These are phyloP conservation scores for Cladosporium sp. DNA, from an alignment of 2,329 filamentous ascomycete species.

Conservation along the genomic window DNA sequence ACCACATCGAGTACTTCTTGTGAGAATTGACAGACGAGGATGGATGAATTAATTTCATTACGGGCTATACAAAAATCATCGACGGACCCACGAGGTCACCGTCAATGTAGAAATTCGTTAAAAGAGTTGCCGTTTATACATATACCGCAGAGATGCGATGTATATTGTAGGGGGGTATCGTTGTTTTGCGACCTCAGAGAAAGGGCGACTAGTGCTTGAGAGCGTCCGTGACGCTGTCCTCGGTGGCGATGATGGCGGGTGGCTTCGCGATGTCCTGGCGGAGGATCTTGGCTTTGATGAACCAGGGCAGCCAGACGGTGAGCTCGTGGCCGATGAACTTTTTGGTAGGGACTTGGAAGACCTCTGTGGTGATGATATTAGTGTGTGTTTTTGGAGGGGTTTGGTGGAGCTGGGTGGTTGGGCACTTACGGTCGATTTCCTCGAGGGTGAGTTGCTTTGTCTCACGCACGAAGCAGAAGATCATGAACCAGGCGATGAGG, in stretches of 20 bases:
- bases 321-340: slow-evolving; percentile 42
- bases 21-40: too few species aligned
- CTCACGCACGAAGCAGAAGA: slow-evolving; percentile 49
- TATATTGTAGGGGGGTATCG: neutral
- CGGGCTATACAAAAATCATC: too few species aligned
- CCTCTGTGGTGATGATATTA: slow-evolving; percentile 34
- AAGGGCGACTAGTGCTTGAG: neutral
- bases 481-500: slow-evolving; percentile 55
- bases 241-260: slow-evolving; percentile 10
- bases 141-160: neutral
- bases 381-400: neutral
- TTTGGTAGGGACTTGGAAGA: slow-evolving; percentile 54
- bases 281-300: slow-evolving; percentile 44
- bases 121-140: neutral
- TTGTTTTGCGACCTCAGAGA: neutral
- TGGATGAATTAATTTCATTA: too few species aligned
- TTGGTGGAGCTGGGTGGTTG: neutral
- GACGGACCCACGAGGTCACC: too few species aligned
- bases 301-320: slow-evolving; percentile 43
- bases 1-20: too few species aligned
- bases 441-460: slow-evolving; percentile 52
- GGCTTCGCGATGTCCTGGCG: slow-evolving; percentile 30
- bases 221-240: neutral
- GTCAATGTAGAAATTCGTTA: neutral
- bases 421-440: slow-evolving; percentile 43